Evolutionary conservation across 73 alveolate genomes (phyloP).

Genomic region (Paramecium bursaria): DNA sequence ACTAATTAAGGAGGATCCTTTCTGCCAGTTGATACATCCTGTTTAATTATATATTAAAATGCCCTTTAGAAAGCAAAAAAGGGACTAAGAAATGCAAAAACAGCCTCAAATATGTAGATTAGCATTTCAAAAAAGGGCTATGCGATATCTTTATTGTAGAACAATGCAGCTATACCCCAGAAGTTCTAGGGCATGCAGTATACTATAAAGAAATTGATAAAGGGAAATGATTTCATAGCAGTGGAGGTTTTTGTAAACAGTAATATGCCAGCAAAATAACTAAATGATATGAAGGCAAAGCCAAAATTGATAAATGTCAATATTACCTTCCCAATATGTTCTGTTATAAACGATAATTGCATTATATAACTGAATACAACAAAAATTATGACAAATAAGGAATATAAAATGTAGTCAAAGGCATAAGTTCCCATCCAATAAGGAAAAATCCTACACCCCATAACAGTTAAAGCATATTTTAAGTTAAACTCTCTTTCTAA

Average conservation of each 20-base stretch:
- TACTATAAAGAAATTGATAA: not conserved
- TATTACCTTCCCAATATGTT: slow-evolving; percentile 38
- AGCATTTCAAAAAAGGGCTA: not conserved
- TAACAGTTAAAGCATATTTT: slow-evolving; percentile 61
- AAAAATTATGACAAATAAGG: slow-evolving; percentile 15
- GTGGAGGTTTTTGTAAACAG: slow-evolving; percentile 30
- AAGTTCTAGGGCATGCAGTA: slow-evolving; percentile 52
- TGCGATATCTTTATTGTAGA: not conserved
- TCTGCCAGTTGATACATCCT: not conserved
- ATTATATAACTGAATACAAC: slow-evolving; percentile 38
- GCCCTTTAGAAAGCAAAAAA: not conserved
- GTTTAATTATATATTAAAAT: not conserved
- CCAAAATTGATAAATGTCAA: slow-evolving; percentile 10
- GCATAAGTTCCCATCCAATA: slow-evolving; percentile 68
- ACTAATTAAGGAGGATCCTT: not conserved
- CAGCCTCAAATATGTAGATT: not conserved
- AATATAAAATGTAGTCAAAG: slow-evolving; percentile 48
- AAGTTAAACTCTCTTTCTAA: slow-evolving; percentile 63
- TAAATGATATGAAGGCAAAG: slow-evolving; percentile 9
- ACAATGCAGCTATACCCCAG: slow-evolving; percentile 16
- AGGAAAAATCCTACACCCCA: slow-evolving; percentile 67
- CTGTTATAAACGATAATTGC: slow-evolving; percentile 17
- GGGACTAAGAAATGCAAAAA: slow-evolving; percentile 5
- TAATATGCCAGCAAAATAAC: slow-evolving; percentile 44
- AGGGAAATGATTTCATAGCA: slow-evolving; percentile 44